phyloP scores from a whole-genome alignment of 345 rosid genomes.

The Sapria himalayana region DNA sequence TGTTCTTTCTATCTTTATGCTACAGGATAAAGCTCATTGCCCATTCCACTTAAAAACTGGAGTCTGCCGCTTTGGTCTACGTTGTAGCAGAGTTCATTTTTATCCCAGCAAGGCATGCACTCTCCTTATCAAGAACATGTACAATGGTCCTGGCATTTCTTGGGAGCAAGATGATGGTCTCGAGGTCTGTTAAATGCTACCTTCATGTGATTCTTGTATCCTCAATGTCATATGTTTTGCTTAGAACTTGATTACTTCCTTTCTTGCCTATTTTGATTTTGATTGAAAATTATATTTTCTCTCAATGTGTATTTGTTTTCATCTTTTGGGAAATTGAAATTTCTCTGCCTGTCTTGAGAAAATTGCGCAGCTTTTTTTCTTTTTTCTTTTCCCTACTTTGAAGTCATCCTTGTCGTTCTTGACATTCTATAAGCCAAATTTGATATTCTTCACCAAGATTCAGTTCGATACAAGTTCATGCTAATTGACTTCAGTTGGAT shows the following conservation, averaged over 20 bases:
- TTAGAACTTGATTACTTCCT: constrained; percentile 2
- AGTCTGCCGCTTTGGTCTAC: constrained; percentile 86
- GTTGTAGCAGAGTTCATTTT: constrained; percentile 94
- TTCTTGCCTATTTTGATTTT: constrained; percentile 5
- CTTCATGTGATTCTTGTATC: constrained; percentile 65
- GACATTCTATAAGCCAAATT: constrained; percentile 20
- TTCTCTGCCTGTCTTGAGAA: no score
- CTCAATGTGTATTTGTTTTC: constrained; percentile 3
- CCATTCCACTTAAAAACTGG: constrained; percentile 95
- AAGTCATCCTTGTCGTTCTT: constrained; percentile 22
- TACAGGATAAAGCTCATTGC: constrained; percentile 92
- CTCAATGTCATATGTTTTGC: constrained; percentile 19
- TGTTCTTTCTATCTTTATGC: constrained; percentile 4
- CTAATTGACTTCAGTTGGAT: constrained; percentile 25
- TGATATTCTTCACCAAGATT: constrained; percentile 27
- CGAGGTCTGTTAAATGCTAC: constrained; percentile 84
- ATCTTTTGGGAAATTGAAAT: no score
- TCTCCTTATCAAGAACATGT: constrained; percentile 82
- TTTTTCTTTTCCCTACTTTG: no score
- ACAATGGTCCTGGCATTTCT: constrained; percentile 80
- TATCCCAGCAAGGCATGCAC: constrained; percentile 77
- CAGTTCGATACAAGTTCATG: constrained; percentile 30
- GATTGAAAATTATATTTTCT: neutral
- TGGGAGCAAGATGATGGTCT: constrained; percentile 99
- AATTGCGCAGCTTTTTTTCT: no score